phyloP scores from a whole-genome alignment of 768 basidiomycete species.

The Rubroboletus satanas region DNA sequence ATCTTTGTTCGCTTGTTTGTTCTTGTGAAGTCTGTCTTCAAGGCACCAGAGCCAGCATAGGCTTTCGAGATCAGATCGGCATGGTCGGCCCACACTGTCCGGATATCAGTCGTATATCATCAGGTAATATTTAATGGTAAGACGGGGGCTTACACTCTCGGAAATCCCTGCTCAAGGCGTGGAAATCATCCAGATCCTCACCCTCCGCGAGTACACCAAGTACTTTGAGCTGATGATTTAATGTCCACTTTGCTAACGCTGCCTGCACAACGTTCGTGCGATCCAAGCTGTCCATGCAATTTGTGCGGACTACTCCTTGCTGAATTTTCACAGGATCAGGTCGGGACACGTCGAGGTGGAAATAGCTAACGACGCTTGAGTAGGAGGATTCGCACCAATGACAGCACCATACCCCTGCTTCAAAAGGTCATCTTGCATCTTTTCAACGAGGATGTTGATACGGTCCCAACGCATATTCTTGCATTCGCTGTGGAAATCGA shows the following conservation, averaged over 20 bases:
- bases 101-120: constrained; percentile 6
- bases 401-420: constrained; percentile 53
- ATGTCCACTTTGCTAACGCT: constrained; percentile 79
- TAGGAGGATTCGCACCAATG: neutral
- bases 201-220: constrained; percentile 67
- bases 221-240: constrained; percentile 72
- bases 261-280: constrained; percentile 97
- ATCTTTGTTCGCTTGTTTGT: constrained; percentile 84
- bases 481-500: constrained; percentile 97
- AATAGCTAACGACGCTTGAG: constrained; percentile 53
- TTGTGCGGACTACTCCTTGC: constrained; percentile 79
- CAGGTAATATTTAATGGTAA: neutral
- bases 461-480: constrained; percentile 93
- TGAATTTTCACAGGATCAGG: constrained; percentile 56
- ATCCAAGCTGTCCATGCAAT: constrained; percentile 97
- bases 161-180: constrained; percentile 75
- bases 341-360: constrained; percentile 56
- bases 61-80: constrained; percentile 87
- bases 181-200: constrained; percentile 78
- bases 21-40: constrained; percentile 96
- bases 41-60: constrained; percentile 91
- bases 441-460: constrained; percentile 76
- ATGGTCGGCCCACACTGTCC: constrained; percentile 94
- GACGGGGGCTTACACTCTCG: constrained; percentile 66
- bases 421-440: constrained; percentile 63